Evolutionary conservation across 306 rosid species (phyloP).

Genomic region (Gastrolobium bilobum): DNA sequence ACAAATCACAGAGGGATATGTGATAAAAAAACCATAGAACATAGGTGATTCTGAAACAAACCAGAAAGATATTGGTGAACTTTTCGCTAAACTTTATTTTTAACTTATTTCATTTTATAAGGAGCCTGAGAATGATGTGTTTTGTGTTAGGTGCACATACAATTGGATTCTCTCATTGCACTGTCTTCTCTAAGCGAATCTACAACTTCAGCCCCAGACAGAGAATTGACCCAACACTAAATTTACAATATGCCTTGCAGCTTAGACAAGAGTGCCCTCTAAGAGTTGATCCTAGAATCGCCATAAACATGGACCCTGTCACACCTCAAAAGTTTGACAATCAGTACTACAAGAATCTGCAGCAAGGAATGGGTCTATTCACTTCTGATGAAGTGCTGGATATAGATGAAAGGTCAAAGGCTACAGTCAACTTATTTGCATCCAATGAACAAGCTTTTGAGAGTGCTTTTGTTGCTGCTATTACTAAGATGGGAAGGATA

Average conservation of each 20-base stretch:
- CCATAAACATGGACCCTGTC: slow-evolving; percentile 71
- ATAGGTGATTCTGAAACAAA: no score
- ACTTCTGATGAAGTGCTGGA: slow-evolving; percentile 71
- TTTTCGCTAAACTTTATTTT: no score
- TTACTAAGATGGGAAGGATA: slow-evolving; percentile 70
- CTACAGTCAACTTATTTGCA: slow-evolving; percentile 69
- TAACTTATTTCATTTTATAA: no score
- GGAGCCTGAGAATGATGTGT: neutral
- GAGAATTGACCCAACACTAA: slow-evolving; percentile 68
- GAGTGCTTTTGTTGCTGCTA: slow-evolving; percentile 64
- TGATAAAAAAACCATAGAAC: no score
- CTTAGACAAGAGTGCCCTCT: slow-evolving; percentile 65
- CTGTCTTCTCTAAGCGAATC: slow-evolving; percentile 56
- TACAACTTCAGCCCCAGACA: slow-evolving; percentile 63
- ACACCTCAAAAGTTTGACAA: slow-evolving; percentile 71
- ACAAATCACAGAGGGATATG: no score
- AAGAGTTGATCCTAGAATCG: slow-evolving; percentile 63
- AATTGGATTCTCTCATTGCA: slow-evolving; percentile 82
- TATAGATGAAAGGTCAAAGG: slow-evolving; percentile 64
- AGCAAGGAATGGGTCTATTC: slow-evolving; percentile 75
- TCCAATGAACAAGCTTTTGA: slow-evolving; percentile 60
- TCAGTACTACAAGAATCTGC: slow-evolving; percentile 76
- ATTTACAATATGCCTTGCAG: slow-evolving; percentile 58
- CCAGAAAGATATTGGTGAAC: no score
- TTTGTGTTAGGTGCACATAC: slow-evolving; percentile 73